A percentile compares a stretch with the other conserved stretches of the same genome.
These are phyloP conservation scores for Agarophyton chilense DNA, from an alignment of 23 red algal species.

Conservation along the genomic window DNA sequence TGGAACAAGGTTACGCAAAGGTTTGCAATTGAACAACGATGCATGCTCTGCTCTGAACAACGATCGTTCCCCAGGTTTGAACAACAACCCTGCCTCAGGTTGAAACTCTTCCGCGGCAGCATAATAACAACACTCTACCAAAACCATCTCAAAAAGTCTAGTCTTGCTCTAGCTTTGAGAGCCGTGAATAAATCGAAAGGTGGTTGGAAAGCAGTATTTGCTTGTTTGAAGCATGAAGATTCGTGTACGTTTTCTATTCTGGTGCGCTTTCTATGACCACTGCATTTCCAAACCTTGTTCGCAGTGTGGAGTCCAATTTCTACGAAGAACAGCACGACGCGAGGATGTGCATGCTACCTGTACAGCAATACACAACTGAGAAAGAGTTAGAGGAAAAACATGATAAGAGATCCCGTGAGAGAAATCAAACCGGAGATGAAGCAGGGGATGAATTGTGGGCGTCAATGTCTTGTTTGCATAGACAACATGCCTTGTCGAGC, in stretches of 20 bases:
- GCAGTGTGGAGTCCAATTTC: background rate
- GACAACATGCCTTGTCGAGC: constrained; percentile 95
- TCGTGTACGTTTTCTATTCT: too few species aligned
- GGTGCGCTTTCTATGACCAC: background rate
- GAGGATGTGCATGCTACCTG: background rate
- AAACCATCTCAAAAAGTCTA: too few species aligned
- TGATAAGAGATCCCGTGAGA: background rate
- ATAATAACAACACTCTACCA: background rate
- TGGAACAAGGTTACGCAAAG: constrained; percentile 42
- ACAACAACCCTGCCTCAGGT: background rate
- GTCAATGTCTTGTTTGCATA: constrained; percentile 96
- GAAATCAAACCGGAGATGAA: constrained; percentile 17
- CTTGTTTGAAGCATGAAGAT: background rate
- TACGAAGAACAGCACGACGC: background rate
- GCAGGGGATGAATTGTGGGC: constrained; percentile 36
- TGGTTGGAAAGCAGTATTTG: too few species aligned
- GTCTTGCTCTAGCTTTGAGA: background rate
- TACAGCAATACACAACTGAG: background rate
- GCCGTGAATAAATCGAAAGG: background rate
- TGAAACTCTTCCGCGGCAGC: background rate
- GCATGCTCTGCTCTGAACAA: background rate
- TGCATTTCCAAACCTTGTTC: background rate
- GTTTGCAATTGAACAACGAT: constrained; percentile 32
- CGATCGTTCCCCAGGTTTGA: too few species aligned
- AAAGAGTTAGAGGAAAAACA: constrained; percentile 24